Evolutionary conservation across 2,329 filamentous ascomycete species (phyloP).

Genomic region (Juglanconis sp.): DNA sequence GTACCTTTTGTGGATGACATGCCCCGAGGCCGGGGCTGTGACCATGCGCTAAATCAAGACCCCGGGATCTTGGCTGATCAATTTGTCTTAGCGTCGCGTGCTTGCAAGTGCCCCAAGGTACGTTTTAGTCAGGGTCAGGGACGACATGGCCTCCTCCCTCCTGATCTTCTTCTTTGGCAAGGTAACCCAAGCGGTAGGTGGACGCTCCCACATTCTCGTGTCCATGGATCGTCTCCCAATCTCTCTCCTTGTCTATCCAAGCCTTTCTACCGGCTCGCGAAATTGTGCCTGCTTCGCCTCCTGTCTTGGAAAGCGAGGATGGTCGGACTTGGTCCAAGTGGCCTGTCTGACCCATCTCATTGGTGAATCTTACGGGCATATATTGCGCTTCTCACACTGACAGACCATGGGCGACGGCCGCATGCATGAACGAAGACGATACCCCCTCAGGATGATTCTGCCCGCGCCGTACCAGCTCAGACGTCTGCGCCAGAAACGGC

Average conservation of each 20-base stretch:
- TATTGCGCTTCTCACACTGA: background rate
- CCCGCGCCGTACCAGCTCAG: conserved; percentile 31
- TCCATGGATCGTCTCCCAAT: background rate
- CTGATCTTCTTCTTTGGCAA: background rate
- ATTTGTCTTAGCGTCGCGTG: too few relatives aligned
- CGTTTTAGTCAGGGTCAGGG: too few relatives aligned
- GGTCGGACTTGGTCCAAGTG: background rate
- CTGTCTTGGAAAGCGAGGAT: background rate
- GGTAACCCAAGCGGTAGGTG: background rate
- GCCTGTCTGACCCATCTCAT: background rate
- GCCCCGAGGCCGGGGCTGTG: too few relatives aligned
- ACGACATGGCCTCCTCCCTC: too few relatives aligned
- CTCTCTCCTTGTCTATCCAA: background rate
- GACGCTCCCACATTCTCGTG: background rate
- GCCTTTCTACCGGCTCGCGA: background rate
- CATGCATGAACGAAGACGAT: background rate
- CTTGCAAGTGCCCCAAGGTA: too few relatives aligned
- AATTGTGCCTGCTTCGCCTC: background rate
- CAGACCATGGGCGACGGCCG: background rate
- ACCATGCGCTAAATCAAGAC: too few relatives aligned
- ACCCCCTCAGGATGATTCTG: conserved; percentile 28
- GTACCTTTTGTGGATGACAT: too few relatives aligned
- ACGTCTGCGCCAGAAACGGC: conserved; percentile 29
- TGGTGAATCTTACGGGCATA: background rate
- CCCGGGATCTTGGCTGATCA: too few relatives aligned